phyloP scores from a whole-genome alignment of 345 rosid species.

The Hibiscus tridactylites region DNA sequence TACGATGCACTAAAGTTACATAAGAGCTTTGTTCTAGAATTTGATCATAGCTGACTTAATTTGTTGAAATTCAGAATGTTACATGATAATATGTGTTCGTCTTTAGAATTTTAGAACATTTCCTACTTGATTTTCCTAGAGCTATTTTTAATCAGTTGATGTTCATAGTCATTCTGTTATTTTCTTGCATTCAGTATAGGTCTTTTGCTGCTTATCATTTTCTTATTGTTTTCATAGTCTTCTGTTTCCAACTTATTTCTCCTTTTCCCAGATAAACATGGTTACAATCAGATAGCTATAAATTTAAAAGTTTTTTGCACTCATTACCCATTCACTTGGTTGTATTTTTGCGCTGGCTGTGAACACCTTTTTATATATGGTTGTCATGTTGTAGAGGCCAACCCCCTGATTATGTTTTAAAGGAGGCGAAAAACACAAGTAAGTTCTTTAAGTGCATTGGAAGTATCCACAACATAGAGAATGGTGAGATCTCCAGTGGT shows the following conservation, averaged over 20 bases:
- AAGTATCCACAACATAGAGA: conserved; percentile 62
- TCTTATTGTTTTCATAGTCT: neutral
- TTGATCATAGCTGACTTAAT: neutral
- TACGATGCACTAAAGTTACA: neutral
- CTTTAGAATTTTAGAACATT: neutral
- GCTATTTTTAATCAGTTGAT: neutral
- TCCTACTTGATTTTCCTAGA: neutral
- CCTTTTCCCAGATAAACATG: neutral
- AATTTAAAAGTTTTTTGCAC: neutral
- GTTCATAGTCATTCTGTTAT: neutral
- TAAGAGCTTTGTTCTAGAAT: neutral
- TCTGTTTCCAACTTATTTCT: neutral
- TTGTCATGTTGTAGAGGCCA: conserved; percentile 58
- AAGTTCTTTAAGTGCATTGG: conserved; percentile 95
- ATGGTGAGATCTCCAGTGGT: conserved; percentile 45
- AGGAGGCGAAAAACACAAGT: conserved; percentile 80
- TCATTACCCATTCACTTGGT: neutral
- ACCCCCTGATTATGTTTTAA: conserved; percentile 91
- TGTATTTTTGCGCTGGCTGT: conserved; percentile 11
- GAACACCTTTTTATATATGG: conserved; percentile 22
- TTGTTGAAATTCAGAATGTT: neutral
- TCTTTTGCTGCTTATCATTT: neutral
- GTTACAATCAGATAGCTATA: neutral
- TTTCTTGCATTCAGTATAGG: neutral
- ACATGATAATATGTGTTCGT: neutral